Evolutionary conservation across 1,139 yeast species (phyloP).

Genomic region (Geotrichum candidum): DNA sequence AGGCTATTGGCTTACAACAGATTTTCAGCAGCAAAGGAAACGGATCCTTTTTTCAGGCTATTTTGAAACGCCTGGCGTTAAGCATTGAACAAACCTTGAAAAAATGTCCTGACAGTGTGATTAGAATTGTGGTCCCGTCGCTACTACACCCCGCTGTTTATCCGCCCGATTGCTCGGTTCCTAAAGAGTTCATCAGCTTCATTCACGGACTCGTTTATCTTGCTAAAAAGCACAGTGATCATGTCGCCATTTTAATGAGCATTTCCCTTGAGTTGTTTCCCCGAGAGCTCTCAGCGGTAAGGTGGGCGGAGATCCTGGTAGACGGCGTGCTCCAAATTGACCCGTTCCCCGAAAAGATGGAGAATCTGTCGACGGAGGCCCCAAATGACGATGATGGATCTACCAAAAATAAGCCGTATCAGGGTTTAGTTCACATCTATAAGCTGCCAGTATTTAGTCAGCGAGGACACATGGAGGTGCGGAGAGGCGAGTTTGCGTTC

Average conservation of each 20-base stretch:
- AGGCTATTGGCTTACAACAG: slow-evolving; percentile 5
- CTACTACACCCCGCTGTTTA: slow-evolving; percentile 76
- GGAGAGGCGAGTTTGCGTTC: slow-evolving; percentile 76
- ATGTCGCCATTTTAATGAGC: slow-evolving; percentile 50
- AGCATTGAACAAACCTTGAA: slow-evolving; percentile 2
- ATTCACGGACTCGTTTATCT: slow-evolving; percentile 55
- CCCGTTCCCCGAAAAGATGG: slow-evolving; percentile 77
- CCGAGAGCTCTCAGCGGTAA: slow-evolving; percentile 45
- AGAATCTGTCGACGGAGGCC: slow-evolving; percentile 48
- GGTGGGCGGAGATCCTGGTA: slow-evolving; percentile 51
- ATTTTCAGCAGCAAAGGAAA: not conserved
- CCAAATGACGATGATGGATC: slow-evolving; percentile 14
- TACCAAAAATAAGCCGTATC: slow-evolving; percentile 34
- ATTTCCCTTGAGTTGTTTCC: slow-evolving; percentile 66
- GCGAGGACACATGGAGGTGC: slow-evolving; percentile 71
- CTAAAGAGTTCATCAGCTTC: slow-evolving; percentile 53
- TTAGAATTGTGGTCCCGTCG: slow-evolving; percentile 69
- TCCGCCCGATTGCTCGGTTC: slow-evolving; percentile 47
- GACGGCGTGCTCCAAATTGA: slow-evolving; percentile 73
- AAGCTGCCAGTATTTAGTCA: slow-evolving; percentile 71
- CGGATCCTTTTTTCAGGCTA: slow-evolving; percentile 3
- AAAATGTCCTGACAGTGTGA: slow-evolving; percentile 33
- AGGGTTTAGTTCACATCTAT: slow-evolving; percentile 73
- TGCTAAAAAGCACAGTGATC: slow-evolving; percentile 43
- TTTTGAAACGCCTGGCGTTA: not conserved